Percentiles rank a stretch among this genome's conserved stretches.
These are phyloP conservation scores for Rhizoctonia solani DNA, from an alignment of 1,284 basidiomycete species.

Conservation along the genomic window DNA sequence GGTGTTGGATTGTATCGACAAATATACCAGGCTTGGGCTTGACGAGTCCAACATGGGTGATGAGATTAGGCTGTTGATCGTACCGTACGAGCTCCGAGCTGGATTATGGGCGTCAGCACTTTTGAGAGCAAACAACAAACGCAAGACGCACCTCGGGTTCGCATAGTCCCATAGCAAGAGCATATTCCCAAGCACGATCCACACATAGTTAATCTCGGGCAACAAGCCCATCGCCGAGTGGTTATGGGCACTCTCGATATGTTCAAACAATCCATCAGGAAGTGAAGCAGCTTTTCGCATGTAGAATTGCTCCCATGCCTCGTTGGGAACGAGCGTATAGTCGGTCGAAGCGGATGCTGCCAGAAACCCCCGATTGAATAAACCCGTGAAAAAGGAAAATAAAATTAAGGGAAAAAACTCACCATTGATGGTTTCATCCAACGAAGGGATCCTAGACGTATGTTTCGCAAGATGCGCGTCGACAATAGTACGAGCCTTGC, in stretches of 20 bases:
- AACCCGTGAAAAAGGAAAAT: no score
- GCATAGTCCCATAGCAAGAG: constrained; percentile 96
- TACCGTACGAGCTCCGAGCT: constrained; percentile 65
- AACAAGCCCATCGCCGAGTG: constrained; percentile 77
- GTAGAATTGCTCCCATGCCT: constrained; percentile 79
- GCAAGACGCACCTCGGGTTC: constrained; percentile 76
- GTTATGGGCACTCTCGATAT: constrained; percentile 67
- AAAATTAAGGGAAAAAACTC: neutral
- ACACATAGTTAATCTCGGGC: constrained; percentile 91
- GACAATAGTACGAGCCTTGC: constrained; percentile 21
- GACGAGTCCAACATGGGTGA: constrained; percentile 83
- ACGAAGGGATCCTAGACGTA: constrained; percentile 17
- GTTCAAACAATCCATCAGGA: constrained; percentile 82
- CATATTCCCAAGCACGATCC: constrained; percentile 94
- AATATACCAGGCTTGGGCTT: constrained; percentile 82
- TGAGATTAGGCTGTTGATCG: constrained; percentile 88
- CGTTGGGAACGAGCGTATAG: constrained; percentile 77
- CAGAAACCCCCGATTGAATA: neutral
- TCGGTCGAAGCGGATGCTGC: constrained; percentile 61
- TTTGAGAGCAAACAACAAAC: neutral
- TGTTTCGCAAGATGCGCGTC: constrained; percentile 30
- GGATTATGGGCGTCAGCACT: neutral
- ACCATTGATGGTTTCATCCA: constrained; percentile 28
- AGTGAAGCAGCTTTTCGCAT: constrained; percentile 74
- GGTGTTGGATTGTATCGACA: constrained; percentile 86